Evolutionary conservation across 768 basidiomycete genomes (phyloP).

Genomic region (Mycena albidolilacea): DNA sequence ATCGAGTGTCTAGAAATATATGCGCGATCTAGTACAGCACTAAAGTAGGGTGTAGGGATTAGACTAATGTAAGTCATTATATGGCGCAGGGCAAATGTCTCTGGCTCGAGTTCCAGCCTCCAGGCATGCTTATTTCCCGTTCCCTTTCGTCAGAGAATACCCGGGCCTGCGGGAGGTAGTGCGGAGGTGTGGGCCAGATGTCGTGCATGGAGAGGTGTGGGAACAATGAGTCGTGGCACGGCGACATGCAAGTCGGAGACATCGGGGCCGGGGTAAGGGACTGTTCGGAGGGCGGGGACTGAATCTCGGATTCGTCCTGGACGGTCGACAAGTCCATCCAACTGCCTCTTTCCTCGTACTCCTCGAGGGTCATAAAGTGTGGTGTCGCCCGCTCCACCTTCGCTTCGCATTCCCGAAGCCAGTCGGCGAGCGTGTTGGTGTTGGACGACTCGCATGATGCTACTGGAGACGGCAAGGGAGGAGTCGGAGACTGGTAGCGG

Average conservation of each 20-base stretch:
- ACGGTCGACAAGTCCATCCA: conserved; percentile 54
- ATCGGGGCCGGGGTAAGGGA: conserved; percentile 41
- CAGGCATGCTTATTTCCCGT: conserved; percentile 57
- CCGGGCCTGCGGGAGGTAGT: conserved; percentile 10
- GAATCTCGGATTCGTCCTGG: conserved; percentile 34
- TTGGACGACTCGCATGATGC: conserved; percentile 48
- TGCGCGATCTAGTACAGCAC: conserved; percentile 25
- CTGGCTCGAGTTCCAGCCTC: conserved; percentile 53
- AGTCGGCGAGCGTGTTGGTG: conserved; percentile 58
- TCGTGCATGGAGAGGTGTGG: conserved; percentile 37
- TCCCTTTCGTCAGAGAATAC: conserved; percentile 30
- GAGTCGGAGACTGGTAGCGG: conserved; percentile 40
- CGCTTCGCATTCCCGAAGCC: conserved; percentile 49
- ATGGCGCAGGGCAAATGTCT: conserved; percentile 22
- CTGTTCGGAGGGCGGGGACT: conserved; percentile 32
- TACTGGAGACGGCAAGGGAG: conserved; percentile 37
- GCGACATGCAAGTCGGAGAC: conserved; percentile 29
- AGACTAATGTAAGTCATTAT: conserved; percentile 12
- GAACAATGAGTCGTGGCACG: conserved; percentile 17
- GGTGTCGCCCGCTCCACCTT: conserved; percentile 43
- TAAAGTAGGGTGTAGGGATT: conserved; percentile 29
- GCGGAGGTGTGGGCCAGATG: conserved; percentile 38
- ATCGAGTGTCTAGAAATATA: conserved; percentile 40
- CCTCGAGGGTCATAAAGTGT: conserved; percentile 58
- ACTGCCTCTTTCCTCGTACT: conserved; percentile 65